A percentile compares a stretch with the other conserved stretches of the same genome.
These are phyloP conservation scores for Ceriops zippeliana DNA, from an alignment of 345 rosid species.

Conservation along the genomic window DNA sequence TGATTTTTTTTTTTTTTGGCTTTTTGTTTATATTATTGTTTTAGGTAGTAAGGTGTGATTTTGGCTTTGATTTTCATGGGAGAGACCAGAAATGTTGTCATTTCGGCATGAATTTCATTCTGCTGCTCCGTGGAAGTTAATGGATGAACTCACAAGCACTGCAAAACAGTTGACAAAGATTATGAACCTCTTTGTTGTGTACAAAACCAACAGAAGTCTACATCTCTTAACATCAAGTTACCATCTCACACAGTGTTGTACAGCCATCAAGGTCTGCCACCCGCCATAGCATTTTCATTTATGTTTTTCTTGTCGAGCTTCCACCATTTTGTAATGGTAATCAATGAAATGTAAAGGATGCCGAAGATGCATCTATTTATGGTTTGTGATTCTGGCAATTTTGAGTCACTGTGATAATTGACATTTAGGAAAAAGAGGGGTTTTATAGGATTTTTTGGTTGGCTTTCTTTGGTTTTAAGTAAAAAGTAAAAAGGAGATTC, in stretches of 20 bases:
- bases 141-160: conserved; percentile 12
- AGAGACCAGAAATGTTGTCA: conserved; percentile 8
- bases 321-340: conserved; percentile 3
- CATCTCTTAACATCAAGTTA: conserved; percentile 15
- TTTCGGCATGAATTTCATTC: neutral
- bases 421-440: conserved; percentile 5
- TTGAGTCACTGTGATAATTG: too few relatives aligned
- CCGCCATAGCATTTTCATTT: neutral
- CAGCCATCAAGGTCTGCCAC: conserved; percentile 23
- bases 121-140: neutral
- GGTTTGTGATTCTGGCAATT: too few relatives aligned
- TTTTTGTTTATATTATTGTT: neutral
- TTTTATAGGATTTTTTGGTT: too few relatives aligned
- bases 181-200: conserved; percentile 10
- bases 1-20: neutral
- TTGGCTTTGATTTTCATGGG: conserved; percentile 35
- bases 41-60: neutral
- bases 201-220: conserved; percentile 15
- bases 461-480: too few relatives aligned
- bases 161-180: conserved; percentile 2
- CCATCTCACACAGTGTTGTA: conserved; percentile 28
- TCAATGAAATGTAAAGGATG: conserved; percentile 11
- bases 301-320: neutral
- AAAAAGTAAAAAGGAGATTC: too few relatives aligned
- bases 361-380: neutral